Base-by-base conservation (phyloP, 768 basidiomycete genomes). In the Mycena sanguinolenta region DNA sequence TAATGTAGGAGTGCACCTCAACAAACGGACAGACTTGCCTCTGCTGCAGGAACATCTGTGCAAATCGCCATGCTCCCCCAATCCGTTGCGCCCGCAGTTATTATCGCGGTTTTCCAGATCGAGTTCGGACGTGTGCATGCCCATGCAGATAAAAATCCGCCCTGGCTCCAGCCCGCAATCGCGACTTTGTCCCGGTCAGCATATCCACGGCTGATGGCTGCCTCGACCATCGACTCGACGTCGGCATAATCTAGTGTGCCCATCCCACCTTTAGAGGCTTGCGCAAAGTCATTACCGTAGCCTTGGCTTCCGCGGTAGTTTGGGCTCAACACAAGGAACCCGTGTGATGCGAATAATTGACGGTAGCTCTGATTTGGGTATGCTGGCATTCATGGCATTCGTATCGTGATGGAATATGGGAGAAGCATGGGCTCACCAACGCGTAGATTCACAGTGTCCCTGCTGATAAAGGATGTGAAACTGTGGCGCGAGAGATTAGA, bases 231-330 rank as follows among this genome's bases (percentile, higher is more conserved):
- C n/a, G 63, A 68, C 36, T 73, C 72, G 23, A 65, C 57, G 21
- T 73, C 72, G 30, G 68, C 50, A 28, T 73, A 73, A 44, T 73
- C 72, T 19, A 54, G 38, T 4, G 54, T 55, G 9, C 72, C 72
- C 72, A 73, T 70, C 8, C 72, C 72, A 10, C 68, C 68, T 21
- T 44, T 38, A 14, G 68, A 68, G 23, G 72, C 38, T 4, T 38
- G 7, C 3, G 72, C 64, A 32, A 73, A 73, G 14, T 25, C 62
- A 27, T 5, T 50, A 3, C 72, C 72, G 5, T 68, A 64, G 13
- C 72, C 72, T 42, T 58, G 42, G n/a, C 72, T 73, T n/a, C 72
- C 72, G 23, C 72, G 72, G 58, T 73, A 73, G 65, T 73, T 73
- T 0, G 72, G 72, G 21, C 28, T 59, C 38, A 73, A 27, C 12